Conservation (phyloP, 805 yeast species). For the Candida ponderosae region DNA sequence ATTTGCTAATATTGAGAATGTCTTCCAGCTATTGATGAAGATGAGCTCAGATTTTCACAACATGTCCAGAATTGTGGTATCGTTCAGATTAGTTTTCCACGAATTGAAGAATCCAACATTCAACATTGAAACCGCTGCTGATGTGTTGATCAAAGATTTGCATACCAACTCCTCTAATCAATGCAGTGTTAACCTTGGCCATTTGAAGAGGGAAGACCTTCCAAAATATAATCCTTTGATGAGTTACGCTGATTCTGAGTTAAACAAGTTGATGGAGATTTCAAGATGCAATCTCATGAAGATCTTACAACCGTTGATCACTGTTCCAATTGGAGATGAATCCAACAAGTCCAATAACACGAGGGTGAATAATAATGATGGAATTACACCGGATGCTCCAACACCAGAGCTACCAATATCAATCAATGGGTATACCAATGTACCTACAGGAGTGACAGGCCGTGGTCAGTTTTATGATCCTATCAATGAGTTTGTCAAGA, state of each 20-base stretch:
- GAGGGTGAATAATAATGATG: not conserved
- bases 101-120: constrained; percentile 11
- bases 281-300: constrained; percentile 7
- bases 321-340: no score
- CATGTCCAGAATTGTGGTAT: constrained; percentile 11
- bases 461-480: constrained; percentile 4
- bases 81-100: constrained; percentile 6
- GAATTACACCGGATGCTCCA: not conserved
- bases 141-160: not conserved
- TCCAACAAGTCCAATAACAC: constrained; percentile 1
- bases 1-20: constrained; percentile 4
- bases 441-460: not conserved
- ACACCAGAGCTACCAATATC: not conserved
- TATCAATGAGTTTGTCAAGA: not conserved
- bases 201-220: constrained; percentile 9
- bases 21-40: constrained; percentile 9
- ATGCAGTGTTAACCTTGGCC: constrained; percentile 3
- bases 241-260: constrained; percentile 9
- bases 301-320: constrained; percentile 10
- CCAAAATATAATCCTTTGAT: constrained; percentile 11
- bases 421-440: not conserved
- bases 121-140: constrained; percentile 2
- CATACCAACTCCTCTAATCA: not conserved
- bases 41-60: constrained; percentile 10
- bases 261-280: constrained; percentile 4